These are phyloP conservation scores for Arachnomyces sp. DNA, from an alignment of 2,329 filamentous ascomycete species.

Conservation along the genomic window DNA sequence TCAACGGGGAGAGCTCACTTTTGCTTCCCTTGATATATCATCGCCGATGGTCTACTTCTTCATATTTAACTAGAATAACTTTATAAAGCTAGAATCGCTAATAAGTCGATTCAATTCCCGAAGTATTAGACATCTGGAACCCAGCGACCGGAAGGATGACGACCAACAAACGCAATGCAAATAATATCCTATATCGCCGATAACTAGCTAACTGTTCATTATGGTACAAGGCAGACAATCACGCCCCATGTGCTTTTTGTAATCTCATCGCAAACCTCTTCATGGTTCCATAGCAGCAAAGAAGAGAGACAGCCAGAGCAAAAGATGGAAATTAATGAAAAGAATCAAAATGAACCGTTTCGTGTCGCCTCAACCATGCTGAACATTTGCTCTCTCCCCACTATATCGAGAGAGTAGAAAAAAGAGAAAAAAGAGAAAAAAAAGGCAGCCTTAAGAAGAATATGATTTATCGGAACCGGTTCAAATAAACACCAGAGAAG, in stretches of 20 bases:
- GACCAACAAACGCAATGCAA: not conserved
- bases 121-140: not conserved
- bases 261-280: slow-evolving; percentile 26
- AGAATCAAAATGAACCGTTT: slow-evolving; percentile 10
- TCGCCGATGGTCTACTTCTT: too few species aligned
- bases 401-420: slow-evolving; percentile 15
- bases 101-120: too few species aligned
- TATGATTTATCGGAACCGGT: slow-evolving; percentile 5
- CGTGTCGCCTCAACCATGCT: slow-evolving; percentile 18
- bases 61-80: too few species aligned
- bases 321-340: slow-evolving; percentile 15
- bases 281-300: slow-evolving; percentile 17
- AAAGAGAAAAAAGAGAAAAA: slow-evolving; percentile 14
- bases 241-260: slow-evolving; percentile 23
- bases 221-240: slow-evolving; percentile 6
- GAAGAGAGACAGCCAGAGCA: slow-evolving; percentile 9
- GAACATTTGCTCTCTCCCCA: slow-evolving; percentile 19
- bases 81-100: too few species aligned
- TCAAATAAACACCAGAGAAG: slow-evolving; percentile 14
- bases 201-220: slow-evolving; percentile 1
- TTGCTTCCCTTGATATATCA: too few species aligned
- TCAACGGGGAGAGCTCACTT: slow-evolving; percentile 18
- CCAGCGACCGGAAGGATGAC: not conserved
- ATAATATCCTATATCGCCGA: slow-evolving; percentile 1
- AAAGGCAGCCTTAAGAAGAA: slow-evolving; percentile 10